A percentile compares a stretch with the other conserved stretches of the same genome.
phyloP scores from a whole-genome alignment of 176 grass and related monocot species.

The Pharus latifolius region DNA sequence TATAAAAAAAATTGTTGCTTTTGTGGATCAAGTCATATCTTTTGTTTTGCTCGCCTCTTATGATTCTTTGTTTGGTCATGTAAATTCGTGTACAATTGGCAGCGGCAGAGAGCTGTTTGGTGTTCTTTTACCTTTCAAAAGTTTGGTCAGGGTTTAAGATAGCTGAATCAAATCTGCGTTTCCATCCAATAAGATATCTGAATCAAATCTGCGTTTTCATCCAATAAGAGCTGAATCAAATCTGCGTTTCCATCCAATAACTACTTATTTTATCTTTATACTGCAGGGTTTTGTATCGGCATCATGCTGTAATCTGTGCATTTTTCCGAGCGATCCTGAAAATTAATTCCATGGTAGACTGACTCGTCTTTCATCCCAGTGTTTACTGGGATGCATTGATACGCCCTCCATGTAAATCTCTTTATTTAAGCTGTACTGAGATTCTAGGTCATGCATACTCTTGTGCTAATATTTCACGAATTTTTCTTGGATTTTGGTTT shows the following conservation, averaged over 20 bases:
- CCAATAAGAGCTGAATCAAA: too few relatives aligned
- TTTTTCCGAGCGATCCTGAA: slow-evolving; percentile 20
- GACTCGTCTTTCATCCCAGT: background rate
- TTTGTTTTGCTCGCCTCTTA: background rate
- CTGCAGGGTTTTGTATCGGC: slow-evolving; percentile 23
- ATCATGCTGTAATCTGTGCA: slow-evolving; percentile 10
- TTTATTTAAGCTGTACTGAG: background rate
- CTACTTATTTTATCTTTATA: background rate
- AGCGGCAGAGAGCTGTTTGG: background rate
- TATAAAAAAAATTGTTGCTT: background rate
- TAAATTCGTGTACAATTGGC: background rate
- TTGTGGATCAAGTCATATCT: background rate
- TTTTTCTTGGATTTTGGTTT: too few relatives aligned
- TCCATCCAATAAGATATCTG: too few relatives aligned
- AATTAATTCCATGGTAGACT: background rate
- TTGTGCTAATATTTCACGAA: too few relatives aligned
- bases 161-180: too few relatives aligned
- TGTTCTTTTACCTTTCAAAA: background rate
- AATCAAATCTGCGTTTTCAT: too few relatives aligned
- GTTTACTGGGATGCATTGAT: background rate
- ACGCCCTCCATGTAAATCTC: background rate
- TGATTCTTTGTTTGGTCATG: background rate
- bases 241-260: too few relatives aligned
- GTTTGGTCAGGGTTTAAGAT: too few relatives aligned
- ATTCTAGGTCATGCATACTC: background rate